Percentiles rank a stretch among this genome's conserved stretches.
Conservation (phyloP, 2,329 filamentous ascomycete genomes). For the Rutstroemia sp. region DNA sequence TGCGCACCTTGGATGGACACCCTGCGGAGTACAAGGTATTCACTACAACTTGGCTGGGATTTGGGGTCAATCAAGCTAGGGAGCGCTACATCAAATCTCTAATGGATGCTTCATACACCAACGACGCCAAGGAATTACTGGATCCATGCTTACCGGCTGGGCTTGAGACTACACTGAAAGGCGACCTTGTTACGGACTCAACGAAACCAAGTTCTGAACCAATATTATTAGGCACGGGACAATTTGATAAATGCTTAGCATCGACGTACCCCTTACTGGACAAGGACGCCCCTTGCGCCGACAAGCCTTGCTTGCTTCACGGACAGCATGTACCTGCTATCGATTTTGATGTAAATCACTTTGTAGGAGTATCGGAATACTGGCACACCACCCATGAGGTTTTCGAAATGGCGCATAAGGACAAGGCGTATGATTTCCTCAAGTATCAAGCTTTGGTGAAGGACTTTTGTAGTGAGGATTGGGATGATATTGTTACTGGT, state of each 20-base stretch:
- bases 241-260: conserved; percentile 76
- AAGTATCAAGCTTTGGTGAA: conserved; percentile 82
- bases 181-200: conserved; percentile 42
- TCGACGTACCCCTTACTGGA: conserved; percentile 80
- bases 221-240: conserved; percentile 72
- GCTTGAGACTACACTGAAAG: conserved; percentile 66
- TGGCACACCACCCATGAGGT: conserved; percentile 98
- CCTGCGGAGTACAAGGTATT: conserved; percentile 82
- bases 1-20: conserved; percentile 75
- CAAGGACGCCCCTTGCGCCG: conserved; percentile 77
- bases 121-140: conserved; percentile 59
- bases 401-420: conserved; percentile 67
- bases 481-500: conserved; percentile 65
- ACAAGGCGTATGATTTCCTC: conserved; percentile 80
- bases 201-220: conserved; percentile 37
- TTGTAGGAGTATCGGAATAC: conserved; percentile 95
- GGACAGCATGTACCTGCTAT: conserved; percentile 91
- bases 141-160: conserved; percentile 87
- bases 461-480: conserved; percentile 78
- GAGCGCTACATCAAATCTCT: conserved; percentile 74
- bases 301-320: conserved; percentile 81
- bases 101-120: conserved; percentile 55
- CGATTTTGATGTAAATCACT: conserved; percentile 95
- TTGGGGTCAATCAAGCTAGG: conserved; percentile 91
- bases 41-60: conserved; percentile 93